Base-by-base conservation (phyloP, 2,329 filamentous ascomycete species). In the Pyrenophora teres region DNA sequence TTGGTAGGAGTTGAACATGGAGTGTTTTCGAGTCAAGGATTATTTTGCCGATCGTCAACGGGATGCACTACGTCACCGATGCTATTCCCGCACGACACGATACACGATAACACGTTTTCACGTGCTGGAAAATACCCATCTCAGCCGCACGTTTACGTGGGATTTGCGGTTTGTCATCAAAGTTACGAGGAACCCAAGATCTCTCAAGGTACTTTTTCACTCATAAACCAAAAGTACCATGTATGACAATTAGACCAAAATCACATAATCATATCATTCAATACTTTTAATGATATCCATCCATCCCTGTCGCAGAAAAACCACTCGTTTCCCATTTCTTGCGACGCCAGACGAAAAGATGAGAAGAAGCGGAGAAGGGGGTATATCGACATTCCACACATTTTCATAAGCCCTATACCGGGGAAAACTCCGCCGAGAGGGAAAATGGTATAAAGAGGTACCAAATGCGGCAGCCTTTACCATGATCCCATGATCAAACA, bases 361-460 rank as follows among this genome's bases (percentile, higher is more conserved):
- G 18, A 50, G n/a, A 40, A 30, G 42, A 30, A 30, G 27, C 9
- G 27, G 27, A 13, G 27, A 9, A 13, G 27, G 27, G 48, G 48
- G 48, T 51, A 51, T 51, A 46, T 51, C 18, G 18, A 30, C 15
- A 45, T 31, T 27, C 33, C 21, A 31, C 21, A 31, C 27, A 30
- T 10, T 30, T 30, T 9, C 33, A 4, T 19, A 21, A 31, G 23
- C 15, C 33, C 33, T 37, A 15, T 30, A 13, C 42, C 42, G n/a
- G 23, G 8, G 7, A 45, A 13, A 30, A 30, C 27, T 30, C 10
- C 16, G 7, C 42, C n/a, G n/a, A 18, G n/a, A 30, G 25, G 9
- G 7, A 27, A 33, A 12, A 21, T 36, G 9, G 12, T 13, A 44
- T 16, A 9, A 4, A 16, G 12, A 21, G 19, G 19, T 5, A 21